Conservation (phyloP, 495 filamentous ascomycete genomes). For the Daldinia concentrica region DNA sequence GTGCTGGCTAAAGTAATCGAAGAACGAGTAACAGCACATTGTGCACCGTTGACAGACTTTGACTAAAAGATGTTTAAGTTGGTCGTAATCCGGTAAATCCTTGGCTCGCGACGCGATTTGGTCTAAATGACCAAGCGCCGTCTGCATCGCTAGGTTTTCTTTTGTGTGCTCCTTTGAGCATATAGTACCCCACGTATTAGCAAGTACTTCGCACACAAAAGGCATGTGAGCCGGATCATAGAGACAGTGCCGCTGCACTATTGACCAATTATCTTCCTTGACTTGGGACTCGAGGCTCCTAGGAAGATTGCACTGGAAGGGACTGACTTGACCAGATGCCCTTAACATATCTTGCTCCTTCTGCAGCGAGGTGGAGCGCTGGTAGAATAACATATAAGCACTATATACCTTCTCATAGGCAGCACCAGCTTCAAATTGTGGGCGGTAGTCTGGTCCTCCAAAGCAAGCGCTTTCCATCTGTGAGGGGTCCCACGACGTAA, state of each 20-base stretch:
- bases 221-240: slow-evolving; percentile 75
- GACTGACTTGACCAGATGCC: slow-evolving; percentile 47
- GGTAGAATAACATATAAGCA: slow-evolving; percentile 98
- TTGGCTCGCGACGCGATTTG: slow-evolving; percentile 80
- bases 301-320: slow-evolving; percentile 67
- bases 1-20: slow-evolving; percentile 70
- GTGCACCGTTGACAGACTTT: slow-evolving; percentile 63
- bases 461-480: slow-evolving; percentile 80
- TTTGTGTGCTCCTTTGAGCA: slow-evolving; percentile 62
- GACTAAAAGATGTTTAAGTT: slow-evolving; percentile 63
- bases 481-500: slow-evolving; percentile 75
- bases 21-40: slow-evolving; percentile 64
- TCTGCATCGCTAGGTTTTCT: slow-evolving; percentile 69
- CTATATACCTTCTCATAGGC: slow-evolving; percentile 76
- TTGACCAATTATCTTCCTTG: slow-evolving; percentile 72
- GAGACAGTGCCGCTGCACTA: slow-evolving; percentile 81
- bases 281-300: slow-evolving; percentile 67
- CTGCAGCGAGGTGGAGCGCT: slow-evolving; percentile 75
- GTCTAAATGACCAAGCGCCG: slow-evolving; percentile 78
- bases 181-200: slow-evolving; percentile 52
- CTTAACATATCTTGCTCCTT: slow-evolving; percentile 54
- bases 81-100: slow-evolving; percentile 70
- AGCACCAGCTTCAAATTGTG: slow-evolving; percentile 55
- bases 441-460: slow-evolving; percentile 72
- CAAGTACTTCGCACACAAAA: slow-evolving; percentile 71